Evolutionary conservation across 371 early-diverging fungal species (phyloP).

Genomic region (Paramicrosporidium saccamoebae): DNA sequence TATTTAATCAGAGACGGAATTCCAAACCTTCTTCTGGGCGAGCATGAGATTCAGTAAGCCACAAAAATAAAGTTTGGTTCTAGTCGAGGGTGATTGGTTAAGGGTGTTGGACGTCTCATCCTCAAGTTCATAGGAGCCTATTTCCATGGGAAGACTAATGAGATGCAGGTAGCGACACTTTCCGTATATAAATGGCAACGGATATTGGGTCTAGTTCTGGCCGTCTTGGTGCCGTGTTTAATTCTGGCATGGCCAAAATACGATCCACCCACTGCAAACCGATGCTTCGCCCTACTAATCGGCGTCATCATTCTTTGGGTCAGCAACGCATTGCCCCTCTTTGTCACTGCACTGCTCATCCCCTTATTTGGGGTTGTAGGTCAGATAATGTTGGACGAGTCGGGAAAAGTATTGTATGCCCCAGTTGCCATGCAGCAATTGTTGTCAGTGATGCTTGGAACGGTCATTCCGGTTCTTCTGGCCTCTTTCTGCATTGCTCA

Average conservation of each 20-base stretch:
- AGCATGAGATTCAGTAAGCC: conserved; percentile 42
- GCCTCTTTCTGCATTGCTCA: conserved; percentile 72
- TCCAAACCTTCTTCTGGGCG: conserved; percentile 83
- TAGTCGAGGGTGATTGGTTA: no score
- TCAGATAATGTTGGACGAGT: conserved; percentile 29
- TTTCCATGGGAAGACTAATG: no score
- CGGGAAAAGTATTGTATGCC: no score
- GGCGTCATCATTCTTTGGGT: conserved; percentile 76
- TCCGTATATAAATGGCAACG: no score
- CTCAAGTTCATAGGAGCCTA: no score
- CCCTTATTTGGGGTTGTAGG: conserved; percentile 52
- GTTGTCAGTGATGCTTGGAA: conserved; percentile 69
- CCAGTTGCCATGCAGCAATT: conserved; percentile 35
- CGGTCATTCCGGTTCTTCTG: conserved; percentile 73
- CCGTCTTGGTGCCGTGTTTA: no score
- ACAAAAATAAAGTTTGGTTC: not conserved
- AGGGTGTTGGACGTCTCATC: no score
- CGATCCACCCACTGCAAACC: no score
- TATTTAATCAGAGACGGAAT: conserved; percentile 70
- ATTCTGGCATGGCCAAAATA: no score
- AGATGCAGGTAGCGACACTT: no score
- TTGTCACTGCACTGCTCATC: conserved; percentile 57
- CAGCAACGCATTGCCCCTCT: conserved; percentile 69
- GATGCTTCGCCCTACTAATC: no score
- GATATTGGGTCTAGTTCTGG: no score